Evolutionary conservation across 1,139 yeast genomes (phyloP), one percentile per base, ranked within the genome.

Genomic region (Kluyveromyces sp.): DNA sequence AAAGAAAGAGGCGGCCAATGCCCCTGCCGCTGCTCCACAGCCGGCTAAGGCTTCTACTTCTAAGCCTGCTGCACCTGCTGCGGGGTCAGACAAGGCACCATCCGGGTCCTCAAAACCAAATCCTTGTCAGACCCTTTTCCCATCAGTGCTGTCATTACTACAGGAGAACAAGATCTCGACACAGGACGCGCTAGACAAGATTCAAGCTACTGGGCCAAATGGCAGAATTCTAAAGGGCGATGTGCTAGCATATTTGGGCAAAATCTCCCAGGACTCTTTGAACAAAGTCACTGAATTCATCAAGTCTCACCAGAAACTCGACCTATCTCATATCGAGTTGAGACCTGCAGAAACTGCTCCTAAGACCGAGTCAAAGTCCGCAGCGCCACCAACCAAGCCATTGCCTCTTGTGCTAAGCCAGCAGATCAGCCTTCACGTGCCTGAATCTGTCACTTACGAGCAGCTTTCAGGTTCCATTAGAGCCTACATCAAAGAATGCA

Each of bases 211-310:
- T 1, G 98, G 97, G 12, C 94, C 95, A 31, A 74, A 79, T 48
- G 97, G 96, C 16, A 76, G 95, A 57, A 63, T 92, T 41, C 71
- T 88, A 52, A 85, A 84, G 68, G 97, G 97, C 49, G 98, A 92
- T 62, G 87, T 89, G 1, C 73, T 89, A 53, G 94, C 95, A 1
- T 80, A 77, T 60, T 63, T 89, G 46, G 96, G 97, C 22, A 64
- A 75, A 49, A 84, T 89, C 46, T 64, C 83, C 13, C 57, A 68
- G 40, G 78, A 74, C 6, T 67, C 80, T 11, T 77, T 81, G 25
- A 61, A 65, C 17, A 61, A 66, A 19, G 70, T 89, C 45, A 70
- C 85, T 8, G 66, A 75, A 35, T 80, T 70, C 58, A 66, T 89
- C 53, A 69, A 75, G 46, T 67, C 73, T 41, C 74, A 75, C 51